phyloP scores from a whole-genome alignment of 306 rosid species.

The Casuarina glauca region DNA sequence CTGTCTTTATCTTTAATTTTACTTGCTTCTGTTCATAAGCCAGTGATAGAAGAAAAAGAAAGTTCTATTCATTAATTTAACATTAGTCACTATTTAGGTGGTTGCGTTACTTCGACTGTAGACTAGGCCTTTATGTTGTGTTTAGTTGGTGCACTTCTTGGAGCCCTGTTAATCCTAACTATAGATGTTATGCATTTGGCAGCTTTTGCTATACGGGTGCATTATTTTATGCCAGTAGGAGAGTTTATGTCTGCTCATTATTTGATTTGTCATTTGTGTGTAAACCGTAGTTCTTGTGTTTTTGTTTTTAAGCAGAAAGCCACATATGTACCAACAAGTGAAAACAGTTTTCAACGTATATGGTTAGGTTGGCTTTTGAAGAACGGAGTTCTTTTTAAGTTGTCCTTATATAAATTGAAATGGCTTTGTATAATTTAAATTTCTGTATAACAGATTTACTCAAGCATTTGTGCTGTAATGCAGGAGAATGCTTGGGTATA shows the following conservation, averaged over 20 bases:
- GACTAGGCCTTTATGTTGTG: neutral
- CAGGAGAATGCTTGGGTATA: neutral
- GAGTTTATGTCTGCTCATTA: neutral
- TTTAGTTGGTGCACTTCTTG: neutral
- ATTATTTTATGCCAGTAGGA: neutral
- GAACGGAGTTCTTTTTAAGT: neutral
- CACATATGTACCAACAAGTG: neutral
- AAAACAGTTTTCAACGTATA: neutral
- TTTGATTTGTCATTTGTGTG: neutral
- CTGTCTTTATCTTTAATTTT: neutral
- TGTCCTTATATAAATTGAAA: neutral
- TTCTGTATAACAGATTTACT: neutral
- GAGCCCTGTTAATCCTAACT: neutral
- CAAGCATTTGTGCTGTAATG: neutral
- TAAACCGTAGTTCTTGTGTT: neutral
- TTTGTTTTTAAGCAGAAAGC: neutral
- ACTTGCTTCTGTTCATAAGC: neutral
- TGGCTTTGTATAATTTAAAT: neutral
- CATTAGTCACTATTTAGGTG: neutral
- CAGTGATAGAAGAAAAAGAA: neutral
- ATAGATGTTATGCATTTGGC: neutral
- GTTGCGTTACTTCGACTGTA: neutral
- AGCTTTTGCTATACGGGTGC: neutral
- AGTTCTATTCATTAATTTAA: neutral
- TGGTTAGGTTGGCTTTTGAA: neutral